These are phyloP conservation scores for Pseudocercospora ulei DNA, from an alignment of 2,329 filamentous ascomycete genomes.

Conservation along the genomic window DNA sequence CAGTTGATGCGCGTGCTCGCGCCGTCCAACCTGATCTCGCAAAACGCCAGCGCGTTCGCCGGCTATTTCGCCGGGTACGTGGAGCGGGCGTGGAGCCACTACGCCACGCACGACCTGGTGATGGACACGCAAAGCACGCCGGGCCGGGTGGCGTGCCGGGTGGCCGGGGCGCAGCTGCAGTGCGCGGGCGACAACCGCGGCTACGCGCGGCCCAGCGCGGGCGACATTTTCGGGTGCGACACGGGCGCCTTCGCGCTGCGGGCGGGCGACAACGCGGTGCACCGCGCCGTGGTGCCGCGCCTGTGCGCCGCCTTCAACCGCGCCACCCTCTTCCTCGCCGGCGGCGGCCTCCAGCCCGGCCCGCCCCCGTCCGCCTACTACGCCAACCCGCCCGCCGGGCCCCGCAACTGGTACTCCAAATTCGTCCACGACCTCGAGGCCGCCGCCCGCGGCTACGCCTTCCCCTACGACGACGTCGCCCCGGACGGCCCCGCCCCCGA, in stretches of 20 bases:
- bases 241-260: slow-evolving; percentile 49
- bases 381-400: slow-evolving; percentile 37
- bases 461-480: slow-evolving; percentile 61
- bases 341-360: slow-evolving; percentile 43
- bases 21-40: slow-evolving; percentile 38
- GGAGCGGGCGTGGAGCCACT: slow-evolving; percentile 44
- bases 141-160: slow-evolving; percentile 48
- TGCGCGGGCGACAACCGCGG: slow-evolving; percentile 34
- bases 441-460: slow-evolving; percentile 55
- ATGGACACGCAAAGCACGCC: slow-evolving; percentile 55
- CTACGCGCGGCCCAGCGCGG: slow-evolving; percentile 50
- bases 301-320: slow-evolving; percentile 67
- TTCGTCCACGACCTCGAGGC: slow-evolving; percentile 52
- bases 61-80: slow-evolving; percentile 47
- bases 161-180: slow-evolving; percentile 39
- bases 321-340: slow-evolving; percentile 51
- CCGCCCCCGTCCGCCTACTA: slow-evolving; percentile 34
- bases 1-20: slow-evolving; percentile 38
- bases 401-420: slow-evolving; percentile 47
- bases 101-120: slow-evolving; percentile 40
- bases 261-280: slow-evolving; percentile 35
- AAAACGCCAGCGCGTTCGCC: slow-evolving; percentile 40
- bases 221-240: slow-evolving; percentile 59
- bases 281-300: slow-evolving; percentile 55
- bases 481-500: slow-evolving; percentile 36